A percentile compares a stretch with the other conserved stretches of the same genome.
These are phyloP conservation scores for Proliferodiscus dingleyae DNA, from an alignment of 2,329 filamentous ascomycete species.

Conservation along the genomic window DNA sequence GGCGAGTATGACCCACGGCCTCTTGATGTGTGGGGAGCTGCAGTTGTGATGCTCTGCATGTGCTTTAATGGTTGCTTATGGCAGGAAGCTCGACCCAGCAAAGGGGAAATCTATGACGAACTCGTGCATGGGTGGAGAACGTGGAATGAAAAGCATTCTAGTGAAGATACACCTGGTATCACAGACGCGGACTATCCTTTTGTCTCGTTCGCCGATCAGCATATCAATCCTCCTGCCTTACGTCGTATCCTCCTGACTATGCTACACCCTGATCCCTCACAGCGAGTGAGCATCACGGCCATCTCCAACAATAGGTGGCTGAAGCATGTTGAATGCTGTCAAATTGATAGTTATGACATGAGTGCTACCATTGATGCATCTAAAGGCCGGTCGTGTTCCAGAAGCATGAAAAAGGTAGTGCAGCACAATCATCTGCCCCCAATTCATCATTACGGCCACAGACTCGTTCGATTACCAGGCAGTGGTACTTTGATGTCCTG, in stretches of 20 bases:
- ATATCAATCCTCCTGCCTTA: constrained; percentile 61
- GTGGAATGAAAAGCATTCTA: constrained; percentile 55
- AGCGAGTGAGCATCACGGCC: constrained; percentile 64
- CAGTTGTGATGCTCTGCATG: constrained; percentile 76
- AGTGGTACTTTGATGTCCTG: constrained; percentile 25
- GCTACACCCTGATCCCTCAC: constrained; percentile 72
- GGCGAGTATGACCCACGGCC: constrained; percentile 67
- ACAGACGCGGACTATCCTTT: constrained; percentile 61
- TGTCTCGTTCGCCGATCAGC: constrained; percentile 58
- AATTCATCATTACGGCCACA: constrained; percentile 20
- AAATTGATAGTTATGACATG: constrained; percentile 63
- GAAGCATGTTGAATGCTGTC: constrained; percentile 73
- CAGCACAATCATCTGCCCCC: constrained; percentile 30
- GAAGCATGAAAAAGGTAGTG: constrained; percentile 41
- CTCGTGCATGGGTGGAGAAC: constrained; percentile 64
- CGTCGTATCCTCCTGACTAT: constrained; percentile 71
- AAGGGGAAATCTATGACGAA: constrained; percentile 52
- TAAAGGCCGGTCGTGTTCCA: constrained; percentile 35
- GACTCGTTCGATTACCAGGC: constrained; percentile 26
- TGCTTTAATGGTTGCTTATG: constrained; percentile 69
- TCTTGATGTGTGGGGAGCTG: constrained; percentile 82
- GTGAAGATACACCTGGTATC: constrained; percentile 35
- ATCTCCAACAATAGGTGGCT: constrained; percentile 69
- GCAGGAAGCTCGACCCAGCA: constrained; percentile 56
- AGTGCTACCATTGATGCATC: constrained; percentile 53